These are phyloP conservation scores for Pyrus bretschneideri DNA, from an alignment of 306 rosid genomes.

Conservation along the genomic window DNA sequence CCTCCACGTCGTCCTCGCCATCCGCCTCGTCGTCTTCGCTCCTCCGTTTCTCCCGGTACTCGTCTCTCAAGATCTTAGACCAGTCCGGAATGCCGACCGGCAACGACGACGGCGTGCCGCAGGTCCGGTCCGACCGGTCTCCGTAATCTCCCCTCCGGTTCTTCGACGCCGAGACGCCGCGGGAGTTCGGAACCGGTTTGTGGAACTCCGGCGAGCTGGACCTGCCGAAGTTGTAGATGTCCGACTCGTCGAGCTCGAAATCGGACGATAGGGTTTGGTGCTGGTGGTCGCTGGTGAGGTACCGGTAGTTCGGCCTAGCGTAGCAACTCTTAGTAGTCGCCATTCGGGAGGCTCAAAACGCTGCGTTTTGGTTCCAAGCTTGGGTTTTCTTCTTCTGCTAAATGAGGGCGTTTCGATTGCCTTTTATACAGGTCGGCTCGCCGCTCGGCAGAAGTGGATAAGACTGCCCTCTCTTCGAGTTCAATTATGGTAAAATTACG, in stretches of 20 bases:
- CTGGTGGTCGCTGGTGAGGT: conserved; percentile 39
- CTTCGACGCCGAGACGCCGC: conserved; percentile 13
- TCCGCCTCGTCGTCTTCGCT: conserved; percentile 21
- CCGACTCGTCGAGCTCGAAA: conserved; percentile 76
- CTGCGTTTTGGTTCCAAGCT: neutral
- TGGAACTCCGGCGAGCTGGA: conserved; percentile 56
- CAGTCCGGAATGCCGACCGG: conserved; percentile 83
- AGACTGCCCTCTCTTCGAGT: conserved; percentile 19
- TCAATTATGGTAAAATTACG: conserved; percentile 10
- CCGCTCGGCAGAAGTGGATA: conserved; percentile 43
- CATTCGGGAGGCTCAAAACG: conserved; percentile 19
- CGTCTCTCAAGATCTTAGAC: conserved; percentile 74
- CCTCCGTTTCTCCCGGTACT: conserved; percentile 42
- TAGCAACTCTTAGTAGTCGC: conserved; percentile 48
- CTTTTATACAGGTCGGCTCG: conserved; percentile 44
- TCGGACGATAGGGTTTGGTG: conserved; percentile 28
- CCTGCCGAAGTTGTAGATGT: conserved; percentile 46
- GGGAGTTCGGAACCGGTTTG: conserved; percentile 25
- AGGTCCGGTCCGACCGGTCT: conserved; percentile 16
- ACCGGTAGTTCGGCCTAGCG: conserved; percentile 42
- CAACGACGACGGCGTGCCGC: conserved; percentile 43
- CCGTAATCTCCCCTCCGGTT: neutral
- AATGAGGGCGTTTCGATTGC: conserved; percentile 1
- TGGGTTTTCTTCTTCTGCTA: neutral
- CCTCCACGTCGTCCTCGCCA: conserved; percentile 20